phyloP scores from a whole-genome alignment of 306 rosid genomes.

The Lagenaria siceraria region DNA sequence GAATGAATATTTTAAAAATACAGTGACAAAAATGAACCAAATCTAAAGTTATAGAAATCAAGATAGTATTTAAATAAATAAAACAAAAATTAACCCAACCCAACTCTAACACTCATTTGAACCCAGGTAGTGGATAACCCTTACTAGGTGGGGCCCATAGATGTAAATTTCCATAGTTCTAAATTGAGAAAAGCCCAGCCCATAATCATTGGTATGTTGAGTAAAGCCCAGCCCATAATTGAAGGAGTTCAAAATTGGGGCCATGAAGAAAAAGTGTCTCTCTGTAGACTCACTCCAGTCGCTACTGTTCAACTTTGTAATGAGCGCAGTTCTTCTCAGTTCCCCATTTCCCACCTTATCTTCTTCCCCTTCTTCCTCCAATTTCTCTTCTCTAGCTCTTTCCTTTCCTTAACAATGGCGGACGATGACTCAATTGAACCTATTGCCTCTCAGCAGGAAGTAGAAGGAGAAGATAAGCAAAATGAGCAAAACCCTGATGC shows the following conservation, averaged over 20 bases:
- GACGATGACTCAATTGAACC: not conserved
- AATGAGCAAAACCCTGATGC: not conserved
- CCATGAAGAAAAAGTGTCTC: not conserved
- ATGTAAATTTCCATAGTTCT: too few species aligned
- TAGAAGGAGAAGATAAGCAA: not conserved
- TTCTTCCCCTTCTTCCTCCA: not conserved
- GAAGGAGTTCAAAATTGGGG: not conserved
- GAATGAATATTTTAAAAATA: too few species aligned
- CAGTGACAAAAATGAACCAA: too few species aligned
- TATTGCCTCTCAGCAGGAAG: not conserved
- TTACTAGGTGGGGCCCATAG: too few species aligned
- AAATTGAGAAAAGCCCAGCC: too few species aligned
- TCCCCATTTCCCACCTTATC: conserved; percentile 5
- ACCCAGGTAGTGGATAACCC: too few species aligned
- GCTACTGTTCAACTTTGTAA: not conserved
- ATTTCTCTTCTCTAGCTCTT: not conserved
- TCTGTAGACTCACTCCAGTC: too few species aligned
- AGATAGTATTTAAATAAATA: too few species aligned
- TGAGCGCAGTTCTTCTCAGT: not conserved
- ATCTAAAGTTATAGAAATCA: too few species aligned
- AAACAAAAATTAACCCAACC: too few species aligned
- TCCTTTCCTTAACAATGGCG: conserved; percentile 10
- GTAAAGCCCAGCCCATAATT: not conserved
- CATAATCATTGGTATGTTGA: too few species aligned
- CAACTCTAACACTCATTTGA: too few species aligned